Percentiles rank a stretch among this genome's conserved stretches.
phyloP scores from a whole-genome alignment of 1,284 basidiomycete genomes.

The Puccinia hordei region DNA sequence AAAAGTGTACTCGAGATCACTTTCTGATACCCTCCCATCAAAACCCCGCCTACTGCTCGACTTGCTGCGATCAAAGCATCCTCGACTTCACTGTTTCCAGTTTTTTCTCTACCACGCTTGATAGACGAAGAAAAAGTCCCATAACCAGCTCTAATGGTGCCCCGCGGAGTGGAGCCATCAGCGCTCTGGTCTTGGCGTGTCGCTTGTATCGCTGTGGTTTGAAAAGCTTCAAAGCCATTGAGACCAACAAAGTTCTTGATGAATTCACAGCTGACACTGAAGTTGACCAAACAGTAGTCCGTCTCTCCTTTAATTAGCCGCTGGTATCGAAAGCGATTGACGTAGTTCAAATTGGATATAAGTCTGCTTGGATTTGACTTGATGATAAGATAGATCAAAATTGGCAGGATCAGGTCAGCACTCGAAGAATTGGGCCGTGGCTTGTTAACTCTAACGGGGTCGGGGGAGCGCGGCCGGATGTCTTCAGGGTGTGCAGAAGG shows the following conservation, averaged over 20 bases:
- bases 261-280: slow-evolving; percentile 90
- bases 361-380: slow-evolving; percentile 81
- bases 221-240: background rate
- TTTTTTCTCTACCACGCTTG: background rate
- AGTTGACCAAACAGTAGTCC: slow-evolving; percentile 86
- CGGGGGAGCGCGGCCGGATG: background rate
- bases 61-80: slow-evolving; percentile 30
- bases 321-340: slow-evolving; percentile 77
- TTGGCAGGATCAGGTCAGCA: slow-evolving; percentile 77
- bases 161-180: background rate
- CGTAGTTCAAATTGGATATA: slow-evolving; percentile 81
- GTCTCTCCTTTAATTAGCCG: slow-evolving; percentile 76
- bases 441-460: slow-evolving; percentile 19
- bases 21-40: slow-evolving; percentile 41
- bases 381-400: slow-evolving; percentile 88
- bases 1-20: slow-evolving; percentile 20
- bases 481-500: slow-evolving; percentile 4
- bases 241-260: slow-evolving; percentile 77
- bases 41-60: slow-evolving; percentile 25
- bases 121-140: slow-evolving; percentile 1
- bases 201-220: background rate
- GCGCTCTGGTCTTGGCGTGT: background rate
- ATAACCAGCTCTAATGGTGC: slow-evolving; percentile 7
- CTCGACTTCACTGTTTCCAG: slow-evolving; percentile 32
- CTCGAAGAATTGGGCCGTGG: slow-evolving; percentile 41